Conservation (phyloP, 2,329 filamentous ascomycete genomes). For the Phialocephala subalpina region DNA sequence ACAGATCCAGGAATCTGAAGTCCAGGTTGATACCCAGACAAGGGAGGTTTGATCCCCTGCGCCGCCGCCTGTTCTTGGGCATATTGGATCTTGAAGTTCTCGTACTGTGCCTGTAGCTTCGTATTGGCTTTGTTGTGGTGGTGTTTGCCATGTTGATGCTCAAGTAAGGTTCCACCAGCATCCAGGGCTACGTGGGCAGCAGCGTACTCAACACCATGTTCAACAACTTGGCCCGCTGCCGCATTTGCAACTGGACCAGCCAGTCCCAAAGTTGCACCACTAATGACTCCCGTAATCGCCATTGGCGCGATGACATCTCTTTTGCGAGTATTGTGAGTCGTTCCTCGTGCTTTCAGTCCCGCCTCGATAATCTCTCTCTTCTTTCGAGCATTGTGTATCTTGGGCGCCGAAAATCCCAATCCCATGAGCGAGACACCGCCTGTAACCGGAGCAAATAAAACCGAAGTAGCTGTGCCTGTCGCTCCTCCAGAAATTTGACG, state of each 20-base stretch:
- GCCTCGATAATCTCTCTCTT: conserved; percentile 52
- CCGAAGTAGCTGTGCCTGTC: conserved; percentile 49
- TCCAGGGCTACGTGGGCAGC: conserved; percentile 49
- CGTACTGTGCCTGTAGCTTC: conserved; percentile 45
- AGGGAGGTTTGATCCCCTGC: conserved; percentile 20
- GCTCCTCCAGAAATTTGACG: conserved; percentile 50
- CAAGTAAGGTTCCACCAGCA: conserved; percentile 46
- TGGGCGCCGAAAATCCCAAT: conserved; percentile 48
- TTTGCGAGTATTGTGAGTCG: conserved; percentile 50
- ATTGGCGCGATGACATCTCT: conserved; percentile 50
- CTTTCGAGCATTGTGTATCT: conserved; percentile 52
- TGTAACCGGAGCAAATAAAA: conserved; percentile 49
- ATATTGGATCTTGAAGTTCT: conserved; percentile 40
- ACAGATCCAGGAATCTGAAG: conserved; percentile 10
- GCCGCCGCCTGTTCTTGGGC: conserved; percentile 39
- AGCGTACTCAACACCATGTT: conserved; percentile 48
- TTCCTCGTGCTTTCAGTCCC: conserved; percentile 46
- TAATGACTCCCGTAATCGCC: conserved; percentile 48
- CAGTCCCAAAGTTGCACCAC: conserved; percentile 48
- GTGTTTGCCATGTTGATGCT: conserved; percentile 47
- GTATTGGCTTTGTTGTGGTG: conserved; percentile 46
- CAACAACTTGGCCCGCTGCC: conserved; percentile 46
- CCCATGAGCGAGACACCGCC: conserved; percentile 50
- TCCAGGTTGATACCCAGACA: conserved; percentile 21
- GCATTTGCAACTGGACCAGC: conserved; percentile 47